A percentile compares a stretch with the other conserved stretches of the same genome.
Evolutionary conservation across 345 rosid species (phyloP).

Genomic region (Euclidium syriacum): DNA sequence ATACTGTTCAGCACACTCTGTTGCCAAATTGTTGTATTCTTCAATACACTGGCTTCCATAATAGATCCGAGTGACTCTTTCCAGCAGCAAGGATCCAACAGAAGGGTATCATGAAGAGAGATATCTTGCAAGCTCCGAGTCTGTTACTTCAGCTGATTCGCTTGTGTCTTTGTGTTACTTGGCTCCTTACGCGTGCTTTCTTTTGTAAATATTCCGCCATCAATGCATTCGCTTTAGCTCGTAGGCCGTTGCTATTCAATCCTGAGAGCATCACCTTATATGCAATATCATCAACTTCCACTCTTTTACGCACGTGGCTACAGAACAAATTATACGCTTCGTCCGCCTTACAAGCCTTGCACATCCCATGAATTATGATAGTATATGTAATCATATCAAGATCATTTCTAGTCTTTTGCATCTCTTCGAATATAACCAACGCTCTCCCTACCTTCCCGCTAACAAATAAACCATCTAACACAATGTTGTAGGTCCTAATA

Average conservation of each 20-base stretch:
- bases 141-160: slow-evolving; percentile 13
- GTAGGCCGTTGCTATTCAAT: slow-evolving; percentile 8
- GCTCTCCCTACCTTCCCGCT: slow-evolving; percentile 24
- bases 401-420: slow-evolving; percentile 18
- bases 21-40: slow-evolving; percentile 48
- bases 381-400: slow-evolving; percentile 32
- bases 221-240: slow-evolving; percentile 8
- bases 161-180: not conserved
- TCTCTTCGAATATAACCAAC: slow-evolving; percentile 3
- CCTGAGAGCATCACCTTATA: slow-evolving; percentile 20
- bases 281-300: slow-evolving; percentile 8
- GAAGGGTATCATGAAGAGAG: slow-evolving; percentile 49
- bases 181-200: not conserved
- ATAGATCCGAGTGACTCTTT: slow-evolving; percentile 40
- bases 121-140: slow-evolving; percentile 43
- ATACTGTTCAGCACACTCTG: slow-evolving; percentile 39
- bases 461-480: slow-evolving; percentile 31
- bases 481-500: slow-evolving; percentile 31
- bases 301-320: not conserved
- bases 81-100: slow-evolving; percentile 61
- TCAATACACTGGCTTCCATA: slow-evolving; percentile 32
- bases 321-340: slow-evolving; percentile 29
- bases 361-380: slow-evolving; percentile 34
- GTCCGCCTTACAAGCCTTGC: slow-evolving; percentile 27
- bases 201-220: not conserved